Percentiles rank a stretch among this genome's conserved stretches.
phyloP scores from a whole-genome alignment of 2,329 filamentous ascomycete species.

The Clonostachys sp. region DNA sequence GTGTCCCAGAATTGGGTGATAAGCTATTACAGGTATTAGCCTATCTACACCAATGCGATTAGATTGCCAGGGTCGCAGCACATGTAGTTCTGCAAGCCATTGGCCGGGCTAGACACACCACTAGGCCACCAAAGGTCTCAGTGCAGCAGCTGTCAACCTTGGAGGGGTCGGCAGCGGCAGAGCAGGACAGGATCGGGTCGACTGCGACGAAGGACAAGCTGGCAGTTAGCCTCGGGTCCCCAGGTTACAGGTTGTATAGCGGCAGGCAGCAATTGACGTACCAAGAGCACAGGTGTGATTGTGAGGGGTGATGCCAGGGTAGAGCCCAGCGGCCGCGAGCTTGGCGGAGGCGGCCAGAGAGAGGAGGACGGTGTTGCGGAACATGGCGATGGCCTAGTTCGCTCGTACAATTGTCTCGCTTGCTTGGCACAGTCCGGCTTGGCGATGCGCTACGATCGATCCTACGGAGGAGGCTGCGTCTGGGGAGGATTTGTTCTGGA shows the following conservation, averaged over 20 bases:
- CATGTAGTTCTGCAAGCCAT: neutral
- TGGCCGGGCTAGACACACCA: slow-evolving; percentile 23
- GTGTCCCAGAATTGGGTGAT: slow-evolving; percentile 62
- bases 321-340: slow-evolving; percentile 27
- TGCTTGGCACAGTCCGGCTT: no score
- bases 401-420: no score
- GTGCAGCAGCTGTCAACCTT: slow-evolving; percentile 58
- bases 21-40: slow-evolving; percentile 21
- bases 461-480: no score
- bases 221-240: neutral
- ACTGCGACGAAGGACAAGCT: slow-evolving; percentile 7
- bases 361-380: slow-evolving; percentile 12
- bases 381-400: slow-evolving; percentile 9
- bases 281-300: slow-evolving; percentile 55
- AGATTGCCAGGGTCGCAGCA: neutral
- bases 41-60: neutral
- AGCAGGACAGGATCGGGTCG: slow-evolving; percentile 40
- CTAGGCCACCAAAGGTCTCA: slow-evolving; percentile 60
- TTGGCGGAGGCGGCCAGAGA: slow-evolving; percentile 18
- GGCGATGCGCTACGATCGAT: no score
- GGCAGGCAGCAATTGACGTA: neutral
- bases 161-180: slow-evolving; percentile 30
- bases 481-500: no score
- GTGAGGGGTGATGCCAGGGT: slow-evolving; percentile 36
- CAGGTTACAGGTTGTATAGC: no score